These are phyloP conservation scores for Fusarium verrucosum DNA, from an alignment of 2,329 filamentous ascomycete species.

Conservation along the genomic window DNA sequence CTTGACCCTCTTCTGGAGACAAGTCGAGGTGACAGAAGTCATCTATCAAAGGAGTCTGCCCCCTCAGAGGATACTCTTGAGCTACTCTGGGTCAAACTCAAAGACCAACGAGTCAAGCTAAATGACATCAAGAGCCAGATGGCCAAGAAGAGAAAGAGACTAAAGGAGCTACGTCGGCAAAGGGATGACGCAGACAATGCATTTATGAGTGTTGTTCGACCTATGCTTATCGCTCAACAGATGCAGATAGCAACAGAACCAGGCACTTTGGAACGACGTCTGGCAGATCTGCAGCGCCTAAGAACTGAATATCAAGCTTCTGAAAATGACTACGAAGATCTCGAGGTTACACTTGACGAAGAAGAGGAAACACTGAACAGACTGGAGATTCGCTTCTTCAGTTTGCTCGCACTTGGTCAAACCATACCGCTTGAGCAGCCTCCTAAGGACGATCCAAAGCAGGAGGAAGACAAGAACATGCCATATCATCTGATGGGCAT, in stretches of 20 bases:
- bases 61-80: conserved; percentile 48
- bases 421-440: conserved; percentile 17
- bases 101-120: conserved; percentile 46
- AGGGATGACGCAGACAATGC: conserved; percentile 53
- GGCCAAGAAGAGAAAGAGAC: conserved; percentile 45
- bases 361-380: conserved; percentile 49
- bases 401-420: conserved; percentile 48
- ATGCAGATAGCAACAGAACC: conserved; percentile 32
- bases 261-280: conserved; percentile 42
- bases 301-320: conserved; percentile 51
- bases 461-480: conserved; percentile 32
- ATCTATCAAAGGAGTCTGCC: conserved; percentile 23
- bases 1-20: conserved; percentile 8
- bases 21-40: conserved; percentile 22
- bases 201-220: conserved; percentile 53
- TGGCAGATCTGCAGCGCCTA: conserved; percentile 51
- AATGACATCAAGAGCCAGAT: conserved; percentile 47
- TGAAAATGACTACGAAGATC: conserved; percentile 51
- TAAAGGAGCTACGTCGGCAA: conserved; percentile 46
- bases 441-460: conserved; percentile 8
- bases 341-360: conserved; percentile 49
- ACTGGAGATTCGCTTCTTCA: conserved; percentile 53
- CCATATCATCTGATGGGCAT: conserved; percentile 52
- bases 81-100: conserved; percentile 50
- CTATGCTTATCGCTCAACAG: conserved; percentile 47